A percentile compares a stretch with the other conserved stretches of the same genome.
phyloP scores from a whole-genome alignment of 306 rosid species.

The Sophora flavescens region DNA sequence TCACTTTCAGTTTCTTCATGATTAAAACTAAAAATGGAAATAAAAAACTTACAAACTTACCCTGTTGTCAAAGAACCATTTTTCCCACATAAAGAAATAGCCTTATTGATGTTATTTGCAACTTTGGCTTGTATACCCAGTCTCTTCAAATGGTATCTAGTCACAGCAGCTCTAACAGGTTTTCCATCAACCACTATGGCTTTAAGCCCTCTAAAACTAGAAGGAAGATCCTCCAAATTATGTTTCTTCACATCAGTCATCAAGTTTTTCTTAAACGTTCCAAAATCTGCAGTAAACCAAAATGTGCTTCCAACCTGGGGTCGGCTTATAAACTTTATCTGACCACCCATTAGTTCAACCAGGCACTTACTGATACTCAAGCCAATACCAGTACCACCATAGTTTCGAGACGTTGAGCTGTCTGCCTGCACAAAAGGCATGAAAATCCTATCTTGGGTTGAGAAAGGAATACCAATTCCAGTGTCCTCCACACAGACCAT shows the following conservation, averaged over 20 bases:
- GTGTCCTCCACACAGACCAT: constrained; percentile 96
- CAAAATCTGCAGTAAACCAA: constrained; percentile 77
- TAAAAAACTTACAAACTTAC: constrained; percentile 56
- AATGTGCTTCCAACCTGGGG: constrained; percentile 96
- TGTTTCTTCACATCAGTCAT: constrained; percentile 65
- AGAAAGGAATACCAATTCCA: constrained; percentile 92
- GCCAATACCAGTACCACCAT: constrained; percentile 98
- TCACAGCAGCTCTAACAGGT: constrained; percentile 96
- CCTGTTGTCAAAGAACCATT: constrained; percentile 67
- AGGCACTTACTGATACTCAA: constrained; percentile 97
- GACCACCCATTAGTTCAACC: constrained; percentile 96
- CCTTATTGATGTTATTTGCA: constrained; percentile 67
- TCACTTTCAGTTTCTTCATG: constrained; percentile 23
- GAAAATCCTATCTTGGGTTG: constrained; percentile 86
- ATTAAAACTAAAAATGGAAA: constrained; percentile 19
- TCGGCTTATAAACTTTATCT: constrained; percentile 74
- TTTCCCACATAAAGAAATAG: constrained; percentile 65
- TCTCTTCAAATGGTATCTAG: constrained; percentile 90
- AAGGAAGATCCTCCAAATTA: constrained; percentile 80
- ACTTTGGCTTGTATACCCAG: constrained; percentile 81
- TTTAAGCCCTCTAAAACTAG: constrained; percentile 79
- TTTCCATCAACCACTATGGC: constrained; percentile 87
- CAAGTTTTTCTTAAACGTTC: constrained; percentile 65
- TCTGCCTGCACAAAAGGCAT: constrained; percentile 98
- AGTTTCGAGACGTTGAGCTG: constrained; percentile 95